Evolutionary conservation across 257 asterid species (phyloP).

Genomic region (Leptodermis oblonga): DNA sequence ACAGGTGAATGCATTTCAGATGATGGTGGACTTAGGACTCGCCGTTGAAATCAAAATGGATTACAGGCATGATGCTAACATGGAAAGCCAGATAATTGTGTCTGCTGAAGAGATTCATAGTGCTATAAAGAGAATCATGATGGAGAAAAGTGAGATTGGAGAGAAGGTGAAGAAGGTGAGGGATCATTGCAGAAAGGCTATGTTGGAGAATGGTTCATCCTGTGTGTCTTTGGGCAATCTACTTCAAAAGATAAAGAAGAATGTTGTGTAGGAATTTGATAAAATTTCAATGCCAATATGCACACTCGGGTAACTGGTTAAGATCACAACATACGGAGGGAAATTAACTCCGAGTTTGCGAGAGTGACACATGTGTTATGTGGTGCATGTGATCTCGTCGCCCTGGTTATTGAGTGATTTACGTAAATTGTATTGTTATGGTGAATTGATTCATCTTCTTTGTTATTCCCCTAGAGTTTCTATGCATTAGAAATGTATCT

Average conservation of each 20-base stretch:
- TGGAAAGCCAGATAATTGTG: conserved; percentile 15
- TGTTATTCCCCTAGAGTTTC: no score
- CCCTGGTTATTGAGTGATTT: no score
- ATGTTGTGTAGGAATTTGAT: background rate
- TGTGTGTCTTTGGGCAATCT: conserved; percentile 13
- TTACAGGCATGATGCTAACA: conserved; percentile 18
- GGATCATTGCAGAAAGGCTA: conserved; percentile 18
- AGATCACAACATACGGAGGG: no score
- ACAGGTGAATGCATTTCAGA: conserved; percentile 29
- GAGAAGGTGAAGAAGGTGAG: conserved; percentile 18
- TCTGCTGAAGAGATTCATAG: conserved; percentile 17
- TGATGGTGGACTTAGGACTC: conserved; percentile 22
- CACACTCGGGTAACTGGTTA: no score
- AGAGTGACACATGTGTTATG: no score
- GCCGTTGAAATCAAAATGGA: conserved; percentile 25
- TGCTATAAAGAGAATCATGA: conserved; percentile 21
- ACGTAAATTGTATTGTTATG: no score
- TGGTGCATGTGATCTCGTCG: no score
- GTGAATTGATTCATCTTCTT: no score
- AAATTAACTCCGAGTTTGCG: no score
- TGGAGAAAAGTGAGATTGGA: conserved; percentile 4
- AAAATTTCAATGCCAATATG: no score
- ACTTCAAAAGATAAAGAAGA: background rate
- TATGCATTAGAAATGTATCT: no score
- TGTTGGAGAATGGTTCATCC: conserved; percentile 22